Percentiles rank a stretch among this genome's conserved stretches.
phyloP scores from a whole-genome alignment of 768 basidiomycete species.

The Chlorophyllum brunneum region DNA sequence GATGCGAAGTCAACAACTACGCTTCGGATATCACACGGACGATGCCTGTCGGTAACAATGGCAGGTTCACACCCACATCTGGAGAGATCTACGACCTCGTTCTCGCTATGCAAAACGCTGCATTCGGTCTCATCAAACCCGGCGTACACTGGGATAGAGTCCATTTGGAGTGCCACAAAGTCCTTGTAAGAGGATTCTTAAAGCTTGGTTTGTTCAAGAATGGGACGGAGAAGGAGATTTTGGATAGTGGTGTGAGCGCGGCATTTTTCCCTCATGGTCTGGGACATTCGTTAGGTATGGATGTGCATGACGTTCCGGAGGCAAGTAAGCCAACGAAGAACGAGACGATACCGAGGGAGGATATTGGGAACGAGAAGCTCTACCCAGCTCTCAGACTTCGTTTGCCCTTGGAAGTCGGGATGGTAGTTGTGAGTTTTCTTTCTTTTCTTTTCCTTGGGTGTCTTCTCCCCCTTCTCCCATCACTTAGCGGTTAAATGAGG shows the following conservation, averaged over 20 bases:
- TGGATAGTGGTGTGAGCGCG: conserved; percentile 70
- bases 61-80: conserved; percentile 80
- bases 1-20: conserved; percentile 75
- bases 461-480: too few species aligned
- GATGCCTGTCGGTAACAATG: conserved; percentile 92
- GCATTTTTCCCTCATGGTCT: conserved; percentile 96
- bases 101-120: conserved; percentile 79
- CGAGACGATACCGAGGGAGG: conserved; percentile 39
- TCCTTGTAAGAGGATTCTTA: conserved; percentile 80
- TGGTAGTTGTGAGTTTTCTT: conserved; percentile 73
- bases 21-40: conserved; percentile 67
- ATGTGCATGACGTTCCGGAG: conserved; percentile 89
- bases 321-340: conserved; percentile 71
- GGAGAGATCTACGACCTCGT: conserved; percentile 85
- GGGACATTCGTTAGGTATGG: conserved; percentile 88
- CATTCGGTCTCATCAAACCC: conserved; percentile 51
- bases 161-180: conserved; percentile 79
- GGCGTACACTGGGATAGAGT: conserved; percentile 90
- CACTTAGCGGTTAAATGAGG: too few species aligned
- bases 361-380: conserved; percentile 54
- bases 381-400: conserved; percentile 80
- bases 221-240: conserved; percentile 58
- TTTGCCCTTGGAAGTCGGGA: conserved; percentile 65
- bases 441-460: background rate
- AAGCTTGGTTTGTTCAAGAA: conserved; percentile 80